Conservation (phyloP, 2,329 filamentous ascomycete genomes). For the Diaporthe citriasiana region DNA sequence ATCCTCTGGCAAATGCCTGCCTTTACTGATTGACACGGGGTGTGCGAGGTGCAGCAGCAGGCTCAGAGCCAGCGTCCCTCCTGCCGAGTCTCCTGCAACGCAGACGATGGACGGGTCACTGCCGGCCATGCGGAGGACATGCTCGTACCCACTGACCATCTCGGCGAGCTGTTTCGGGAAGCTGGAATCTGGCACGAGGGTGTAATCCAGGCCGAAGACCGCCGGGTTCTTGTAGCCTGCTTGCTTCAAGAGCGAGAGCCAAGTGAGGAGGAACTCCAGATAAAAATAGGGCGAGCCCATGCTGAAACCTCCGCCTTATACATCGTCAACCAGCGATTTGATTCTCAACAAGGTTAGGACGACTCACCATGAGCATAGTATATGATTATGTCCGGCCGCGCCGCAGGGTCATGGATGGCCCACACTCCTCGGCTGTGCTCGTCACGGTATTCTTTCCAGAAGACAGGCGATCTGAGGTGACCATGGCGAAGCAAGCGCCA, state of each 20-base stretch:
- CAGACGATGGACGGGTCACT: slow-evolving; percentile 73
- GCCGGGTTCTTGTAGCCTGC: slow-evolving; percentile 81
- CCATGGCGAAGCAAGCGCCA: slow-evolving; percentile 84
- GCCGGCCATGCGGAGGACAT: slow-evolving; percentile 71
- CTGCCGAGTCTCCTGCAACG: slow-evolving; percentile 84
- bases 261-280: slow-evolving; percentile 83
- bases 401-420: slow-evolving; percentile 72
- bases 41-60: slow-evolving; percentile 77
- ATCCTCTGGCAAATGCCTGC: slow-evolving; percentile 45
- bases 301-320: slow-evolving; percentile 80
- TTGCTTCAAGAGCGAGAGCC: slow-evolving; percentile 75
- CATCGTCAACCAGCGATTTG: background rate
- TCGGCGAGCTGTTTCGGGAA: slow-evolving; percentile 83
- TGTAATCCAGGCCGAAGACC: slow-evolving; percentile 85
- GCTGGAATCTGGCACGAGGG: slow-evolving; percentile 79
- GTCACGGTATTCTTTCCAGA: slow-evolving; percentile 70
- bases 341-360: too few relatives aligned
- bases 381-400: slow-evolving; percentile 80
- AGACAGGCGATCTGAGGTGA: slow-evolving; percentile 71
- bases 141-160: slow-evolving; percentile 77
- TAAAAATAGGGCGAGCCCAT: slow-evolving; percentile 90
- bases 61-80: slow-evolving; percentile 80
- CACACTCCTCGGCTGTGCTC: slow-evolving; percentile 76
- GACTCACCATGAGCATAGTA: slow-evolving; percentile 83
- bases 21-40: slow-evolving; percentile 28